A percentile compares a stretch with the other conserved stretches of the same genome.
Evolutionary conservation across 2,329 filamentous ascomycete genomes (phyloP).

Genomic region (Sordariomycetes sp.): DNA sequence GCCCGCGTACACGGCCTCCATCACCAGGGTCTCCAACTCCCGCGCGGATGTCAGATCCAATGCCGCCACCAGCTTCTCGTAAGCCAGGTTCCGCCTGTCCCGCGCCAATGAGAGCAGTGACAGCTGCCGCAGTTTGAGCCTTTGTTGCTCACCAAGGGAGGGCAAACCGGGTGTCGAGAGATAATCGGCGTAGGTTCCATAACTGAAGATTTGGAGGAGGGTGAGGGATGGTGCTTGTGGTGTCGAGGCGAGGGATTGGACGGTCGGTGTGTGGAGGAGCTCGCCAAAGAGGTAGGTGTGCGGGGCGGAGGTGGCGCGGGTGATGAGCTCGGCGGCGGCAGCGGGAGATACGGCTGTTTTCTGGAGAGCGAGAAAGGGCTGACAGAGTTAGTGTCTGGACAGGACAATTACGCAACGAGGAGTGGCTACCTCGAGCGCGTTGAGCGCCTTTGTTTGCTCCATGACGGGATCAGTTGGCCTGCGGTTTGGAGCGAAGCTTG

Average conservation of each 20-base stretch:
- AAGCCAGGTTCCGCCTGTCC: slow-evolving; percentile 58
- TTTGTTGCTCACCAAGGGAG: slow-evolving; percentile 59
- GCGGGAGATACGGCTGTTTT: slow-evolving; percentile 77
- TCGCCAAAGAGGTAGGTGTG: slow-evolving; percentile 92
- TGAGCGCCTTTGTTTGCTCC: slow-evolving; percentile 63
- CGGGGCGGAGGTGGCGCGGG: slow-evolving; percentile 76
- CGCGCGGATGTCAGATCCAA: slow-evolving; percentile 58
- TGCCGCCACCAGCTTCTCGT: slow-evolving; percentile 53
- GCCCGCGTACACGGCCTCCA: slow-evolving; percentile 76
- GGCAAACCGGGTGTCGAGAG: slow-evolving; percentile 48
- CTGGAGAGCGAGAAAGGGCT: slow-evolving; percentile 85
- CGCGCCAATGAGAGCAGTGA: slow-evolving; percentile 74
- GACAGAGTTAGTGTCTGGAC: slow-evolving; percentile 21
- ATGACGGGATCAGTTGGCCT: slow-evolving; percentile 28
- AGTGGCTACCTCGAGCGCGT: slow-evolving; percentile 46
- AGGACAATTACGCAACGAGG: neutral
- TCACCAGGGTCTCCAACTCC: slow-evolving; percentile 77
- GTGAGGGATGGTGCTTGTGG: slow-evolving; percentile 48
- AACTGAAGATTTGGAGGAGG: slow-evolving; percentile 80
- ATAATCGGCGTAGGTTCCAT: slow-evolving; percentile 81
- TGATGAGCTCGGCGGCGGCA: slow-evolving; percentile 76
- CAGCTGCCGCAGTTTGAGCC: slow-evolving; percentile 80
- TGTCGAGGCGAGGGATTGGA: slow-evolving; percentile 56
- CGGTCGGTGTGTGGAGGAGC: slow-evolving; percentile 70
- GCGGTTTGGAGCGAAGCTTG: neutral